Conservation (phyloP, 106 monocot genomes). For the Dioscorea alata region DNA sequence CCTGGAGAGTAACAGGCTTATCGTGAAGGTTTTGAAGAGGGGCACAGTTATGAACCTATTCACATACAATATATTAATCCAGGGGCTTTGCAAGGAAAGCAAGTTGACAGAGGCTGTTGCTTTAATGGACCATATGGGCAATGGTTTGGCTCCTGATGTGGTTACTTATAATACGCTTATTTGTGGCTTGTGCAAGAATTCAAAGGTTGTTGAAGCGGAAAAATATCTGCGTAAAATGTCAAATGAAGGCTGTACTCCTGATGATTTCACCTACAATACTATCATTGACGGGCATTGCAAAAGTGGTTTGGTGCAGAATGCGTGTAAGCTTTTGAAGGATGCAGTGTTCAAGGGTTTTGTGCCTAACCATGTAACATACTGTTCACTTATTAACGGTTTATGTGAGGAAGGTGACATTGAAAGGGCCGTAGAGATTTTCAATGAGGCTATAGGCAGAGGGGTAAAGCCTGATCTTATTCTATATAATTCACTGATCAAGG, state of each 20-base stretch:
- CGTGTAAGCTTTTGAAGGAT: conserved; percentile 58
- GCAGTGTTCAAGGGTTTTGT: conserved; percentile 83
- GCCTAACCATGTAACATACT: conserved; percentile 74
- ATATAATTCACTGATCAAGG: conserved; percentile 82
- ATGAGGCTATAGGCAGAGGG: conserved; percentile 50
- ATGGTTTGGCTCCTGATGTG: conserved; percentile 48
- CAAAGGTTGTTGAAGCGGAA: conserved; percentile 57
- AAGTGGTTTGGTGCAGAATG: conserved; percentile 38
- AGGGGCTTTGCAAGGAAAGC: conserved; percentile 63
- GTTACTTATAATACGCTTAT: conserved; percentile 88
- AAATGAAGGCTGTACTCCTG: conserved; percentile 59
- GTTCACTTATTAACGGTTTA: conserved; percentile 80
- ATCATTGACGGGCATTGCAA: conserved; percentile 90
- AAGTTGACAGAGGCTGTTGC: conserved; percentile 43
- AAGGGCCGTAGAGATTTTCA: conserved; percentile 59
- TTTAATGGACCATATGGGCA: conserved; percentile 47
- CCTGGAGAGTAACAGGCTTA: conserved; percentile 43
- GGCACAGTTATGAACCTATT: conserved; percentile 56
- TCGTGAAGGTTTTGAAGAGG: conserved; percentile 67
- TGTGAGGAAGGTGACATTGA: conserved; percentile 74
- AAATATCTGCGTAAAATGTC: conserved; percentile 63
- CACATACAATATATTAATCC: conserved; percentile 75
- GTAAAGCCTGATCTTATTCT: conserved; percentile 43
- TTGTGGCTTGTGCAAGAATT: conserved; percentile 63
- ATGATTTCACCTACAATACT: conserved; percentile 91